phyloP scores from a whole-genome alignment of 129 eudicot genomes.

The Escallonia rubra region DNA sequence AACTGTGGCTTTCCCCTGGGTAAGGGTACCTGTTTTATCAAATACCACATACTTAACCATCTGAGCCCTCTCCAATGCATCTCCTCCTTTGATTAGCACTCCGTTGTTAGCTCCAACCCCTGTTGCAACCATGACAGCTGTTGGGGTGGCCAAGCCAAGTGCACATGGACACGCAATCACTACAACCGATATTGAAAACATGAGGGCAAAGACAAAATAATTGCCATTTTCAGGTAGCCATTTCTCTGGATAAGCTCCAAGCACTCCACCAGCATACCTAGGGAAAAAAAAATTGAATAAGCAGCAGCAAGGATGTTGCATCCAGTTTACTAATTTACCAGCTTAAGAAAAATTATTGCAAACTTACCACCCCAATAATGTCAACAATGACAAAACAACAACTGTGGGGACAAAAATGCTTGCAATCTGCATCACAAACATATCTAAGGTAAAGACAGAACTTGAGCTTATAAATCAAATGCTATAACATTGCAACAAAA shows the following conservation, averaged over 20 bases:
- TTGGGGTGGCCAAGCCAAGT: constrained; percentile 98
- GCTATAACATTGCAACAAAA: not conserved
- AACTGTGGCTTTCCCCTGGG: constrained; percentile 96
- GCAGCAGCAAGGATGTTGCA: constrained; percentile 5
- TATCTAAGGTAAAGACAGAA: constrained; percentile 12
- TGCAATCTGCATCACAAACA: constrained; percentile 62
- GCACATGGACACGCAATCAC: constrained; percentile 99
- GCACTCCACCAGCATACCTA: constrained; percentile 80
- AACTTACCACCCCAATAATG: constrained; percentile 84
- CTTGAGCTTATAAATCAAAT: not conserved
- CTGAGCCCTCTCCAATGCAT: constrained; percentile 91
- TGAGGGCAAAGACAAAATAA: constrained; percentile 88
- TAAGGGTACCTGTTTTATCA: constrained; percentile 95
- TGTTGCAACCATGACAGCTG: constrained; percentile 99
- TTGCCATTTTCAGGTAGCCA: constrained; percentile 90
- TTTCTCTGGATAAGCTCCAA: constrained; percentile 69
- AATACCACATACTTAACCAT: constrained; percentile 82
- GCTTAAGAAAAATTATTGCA: not conserved
- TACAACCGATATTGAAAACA: constrained; percentile 94
- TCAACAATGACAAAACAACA: constrained; percentile 56
- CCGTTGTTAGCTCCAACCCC: constrained; percentile 98
- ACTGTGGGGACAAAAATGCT: constrained; percentile 94
- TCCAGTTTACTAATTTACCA: not conserved
- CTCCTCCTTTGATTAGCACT: constrained; percentile 98
- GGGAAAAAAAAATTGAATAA: not conserved